phyloP scores from a whole-genome alignment of 345 rosid genomes.

The Sisymbrium altissimum region DNA sequence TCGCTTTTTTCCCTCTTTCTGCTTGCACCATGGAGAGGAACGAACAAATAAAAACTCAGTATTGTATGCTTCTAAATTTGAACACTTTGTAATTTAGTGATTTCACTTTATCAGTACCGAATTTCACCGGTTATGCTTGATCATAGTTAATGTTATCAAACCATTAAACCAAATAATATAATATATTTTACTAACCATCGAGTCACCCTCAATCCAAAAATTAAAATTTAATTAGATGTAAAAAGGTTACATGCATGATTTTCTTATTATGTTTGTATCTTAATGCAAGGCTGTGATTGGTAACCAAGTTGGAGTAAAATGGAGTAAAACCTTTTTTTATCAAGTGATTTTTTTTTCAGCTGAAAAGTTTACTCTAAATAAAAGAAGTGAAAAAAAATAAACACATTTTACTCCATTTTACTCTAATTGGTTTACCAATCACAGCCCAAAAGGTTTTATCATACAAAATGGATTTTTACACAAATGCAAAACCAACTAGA shows the following conservation, averaged over 20 bases:
- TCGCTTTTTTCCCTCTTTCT: constrained; percentile 5
- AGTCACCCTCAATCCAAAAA: background rate
- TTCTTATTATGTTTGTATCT: background rate
- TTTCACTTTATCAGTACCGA: background rate
- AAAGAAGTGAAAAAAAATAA: no score
- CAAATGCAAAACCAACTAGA: background rate
- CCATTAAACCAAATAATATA: background rate
- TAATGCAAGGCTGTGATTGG: no score
- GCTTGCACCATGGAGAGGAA: constrained; percentile 24
- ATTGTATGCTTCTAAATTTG: constrained; percentile 11
- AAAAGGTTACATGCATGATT: background rate
- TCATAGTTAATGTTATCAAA: background rate
- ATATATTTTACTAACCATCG: background rate
- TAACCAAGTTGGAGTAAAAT: no score
- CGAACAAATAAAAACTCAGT: constrained; percentile 8
- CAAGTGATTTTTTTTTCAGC: no score
- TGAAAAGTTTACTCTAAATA: no score
- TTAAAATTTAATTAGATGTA: background rate
- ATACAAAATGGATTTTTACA: background rate
- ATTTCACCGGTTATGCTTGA: background rate
- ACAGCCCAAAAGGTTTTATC: background rate
- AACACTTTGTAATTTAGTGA: constrained; percentile 14
- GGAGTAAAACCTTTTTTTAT: no score
- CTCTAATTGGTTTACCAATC: no score
- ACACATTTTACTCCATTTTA: no score